Conservation (phyloP, 75 land plant species). For the Azolla pinnata region DNA sequence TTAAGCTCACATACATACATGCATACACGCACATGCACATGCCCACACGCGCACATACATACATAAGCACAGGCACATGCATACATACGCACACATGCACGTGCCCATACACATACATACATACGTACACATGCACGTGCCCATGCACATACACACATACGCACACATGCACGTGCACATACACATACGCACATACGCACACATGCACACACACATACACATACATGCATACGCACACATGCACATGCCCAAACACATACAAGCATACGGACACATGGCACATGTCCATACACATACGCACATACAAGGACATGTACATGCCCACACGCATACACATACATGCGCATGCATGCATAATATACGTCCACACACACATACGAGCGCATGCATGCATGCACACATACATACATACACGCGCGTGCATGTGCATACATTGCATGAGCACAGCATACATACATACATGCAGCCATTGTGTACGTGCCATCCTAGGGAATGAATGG, state of each 20-base stretch:
- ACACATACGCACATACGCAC: slow-evolving; percentile 9
- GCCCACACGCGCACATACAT: neutral
- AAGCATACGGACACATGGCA: slow-evolving; percentile 11
- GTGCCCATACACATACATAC: too few species aligned
- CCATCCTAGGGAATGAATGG: too few species aligned
- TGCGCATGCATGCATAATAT: slow-evolving; percentile 7
- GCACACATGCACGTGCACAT: slow-evolving; percentile 10
- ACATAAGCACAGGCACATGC: too few species aligned
- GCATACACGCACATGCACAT: neutral
- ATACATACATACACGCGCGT: slow-evolving; percentile 10
- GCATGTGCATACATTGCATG: slow-evolving; percentile 8
- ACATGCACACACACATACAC: slow-evolving; percentile 13
- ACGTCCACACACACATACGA: slow-evolving; percentile 13
- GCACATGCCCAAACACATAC: slow-evolving; percentile 16
- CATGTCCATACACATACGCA: slow-evolving; percentile 8
- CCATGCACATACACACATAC: too few species aligned
- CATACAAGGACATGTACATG: slow-evolving; percentile 11
- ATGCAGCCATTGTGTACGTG: slow-evolving; percentile 7
- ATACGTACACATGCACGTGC: too few species aligned
- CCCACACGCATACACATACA: slow-evolving; percentile 13
- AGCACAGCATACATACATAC: slow-evolving; percentile 12
- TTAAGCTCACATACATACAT: too few species aligned
- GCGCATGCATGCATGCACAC: too few species aligned
- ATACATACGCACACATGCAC: too few species aligned
- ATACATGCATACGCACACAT: slow-evolving; percentile 12